A percentile compares a stretch with the other conserved stretches of the same genome.
Conservation (phyloP, 495 filamentous ascomycete species). For the Trichoderma gamsii region DNA sequence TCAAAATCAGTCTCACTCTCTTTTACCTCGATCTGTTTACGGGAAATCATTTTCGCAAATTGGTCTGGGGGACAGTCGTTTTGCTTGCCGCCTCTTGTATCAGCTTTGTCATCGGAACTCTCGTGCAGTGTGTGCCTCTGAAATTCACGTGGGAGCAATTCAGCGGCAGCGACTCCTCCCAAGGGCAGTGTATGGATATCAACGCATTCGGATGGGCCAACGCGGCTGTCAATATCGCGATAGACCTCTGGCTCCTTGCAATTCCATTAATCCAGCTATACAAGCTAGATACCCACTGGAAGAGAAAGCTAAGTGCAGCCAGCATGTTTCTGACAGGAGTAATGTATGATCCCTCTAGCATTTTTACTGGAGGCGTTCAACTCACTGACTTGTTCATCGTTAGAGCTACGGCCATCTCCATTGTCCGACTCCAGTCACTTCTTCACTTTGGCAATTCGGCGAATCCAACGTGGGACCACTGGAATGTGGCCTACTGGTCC, state of each 20-base stretch:
- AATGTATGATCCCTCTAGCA: constrained; percentile 33
- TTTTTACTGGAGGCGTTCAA: neutral
- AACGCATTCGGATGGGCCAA: constrained; percentile 33
- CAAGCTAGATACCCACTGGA: constrained; percentile 34
- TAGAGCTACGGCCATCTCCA: constrained; percentile 21
- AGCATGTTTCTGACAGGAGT: constrained; percentile 49
- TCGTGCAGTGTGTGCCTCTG: constrained; percentile 29
- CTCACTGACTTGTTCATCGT: neutral
- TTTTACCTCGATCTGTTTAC: constrained; percentile 34
- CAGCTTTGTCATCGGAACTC: constrained; percentile 18
- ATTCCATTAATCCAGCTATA: constrained; percentile 44
- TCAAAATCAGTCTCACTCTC: constrained; percentile 38
- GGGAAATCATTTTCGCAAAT: constrained; percentile 14
- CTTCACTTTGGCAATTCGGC: constrained; percentile 20
- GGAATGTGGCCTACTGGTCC: constrained; percentile 25
- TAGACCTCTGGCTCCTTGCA: constrained; percentile 47
- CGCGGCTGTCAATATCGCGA: constrained; percentile 45
- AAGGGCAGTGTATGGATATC: constrained; percentile 24
- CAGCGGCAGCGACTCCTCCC: constrained; percentile 17
- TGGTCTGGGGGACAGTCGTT: constrained; percentile 24
- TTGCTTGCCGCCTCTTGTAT: constrained; percentile 20
- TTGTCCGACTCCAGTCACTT: constrained; percentile 20
- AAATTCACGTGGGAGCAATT: constrained; percentile 26
- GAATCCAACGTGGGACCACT: constrained; percentile 31
- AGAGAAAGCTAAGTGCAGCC: constrained; percentile 43